A percentile compares a stretch with the other conserved stretches of the same genome.
Evolutionary conservation across 31 red algal genomes (phyloP).

Genomic region (Odonthalia washingtoniensis): DNA sequence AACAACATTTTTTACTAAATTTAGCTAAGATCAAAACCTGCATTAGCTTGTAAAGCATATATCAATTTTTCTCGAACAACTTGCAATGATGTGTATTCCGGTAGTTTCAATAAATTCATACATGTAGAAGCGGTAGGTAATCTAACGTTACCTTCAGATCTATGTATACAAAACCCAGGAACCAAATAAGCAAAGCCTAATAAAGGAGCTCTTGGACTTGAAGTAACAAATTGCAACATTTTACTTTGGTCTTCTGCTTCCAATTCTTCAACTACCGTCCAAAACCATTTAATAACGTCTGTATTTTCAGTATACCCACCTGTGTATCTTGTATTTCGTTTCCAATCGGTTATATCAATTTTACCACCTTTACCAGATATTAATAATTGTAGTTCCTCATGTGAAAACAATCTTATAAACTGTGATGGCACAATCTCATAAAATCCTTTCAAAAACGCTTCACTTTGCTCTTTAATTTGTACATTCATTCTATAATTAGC

Average conservation of each 20-base stretch:
- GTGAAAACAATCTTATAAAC: conserved; percentile 90
- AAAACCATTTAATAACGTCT: conserved; percentile 87
- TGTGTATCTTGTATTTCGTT: conserved; percentile 78
- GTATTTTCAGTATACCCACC: conserved; percentile 90
- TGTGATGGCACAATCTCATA: conserved; percentile 78
- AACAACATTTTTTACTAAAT: no score
- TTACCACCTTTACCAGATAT: conserved; percentile 81
- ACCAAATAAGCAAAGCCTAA: conserved; percentile 93
- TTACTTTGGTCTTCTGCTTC: conserved; percentile 79
- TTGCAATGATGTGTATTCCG: conserved; percentile 75
- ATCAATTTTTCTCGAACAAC: conserved; percentile 86
- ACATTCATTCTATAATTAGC: conserved; percentile 94
- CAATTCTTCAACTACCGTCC: conserved; percentile 82
- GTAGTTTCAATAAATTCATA: conserved; percentile 99
- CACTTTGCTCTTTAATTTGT: conserved; percentile 84
- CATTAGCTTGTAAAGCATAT: conserved; percentile 82
- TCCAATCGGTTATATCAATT: conserved; percentile 88
- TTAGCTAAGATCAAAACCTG: conserved; percentile 96
- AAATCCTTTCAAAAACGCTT: conserved; percentile 88
- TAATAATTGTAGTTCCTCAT: conserved; percentile 89
- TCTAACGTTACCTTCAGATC: conserved; percentile 87
- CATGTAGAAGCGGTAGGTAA: conserved; percentile 96
- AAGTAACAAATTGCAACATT: conserved; percentile 98
- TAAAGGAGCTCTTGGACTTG: conserved; percentile 89
- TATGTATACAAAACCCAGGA: conserved; percentile 93